Conservation (phyloP, 768 basidiomycete species). For the Tephrocybe sp. region DNA sequence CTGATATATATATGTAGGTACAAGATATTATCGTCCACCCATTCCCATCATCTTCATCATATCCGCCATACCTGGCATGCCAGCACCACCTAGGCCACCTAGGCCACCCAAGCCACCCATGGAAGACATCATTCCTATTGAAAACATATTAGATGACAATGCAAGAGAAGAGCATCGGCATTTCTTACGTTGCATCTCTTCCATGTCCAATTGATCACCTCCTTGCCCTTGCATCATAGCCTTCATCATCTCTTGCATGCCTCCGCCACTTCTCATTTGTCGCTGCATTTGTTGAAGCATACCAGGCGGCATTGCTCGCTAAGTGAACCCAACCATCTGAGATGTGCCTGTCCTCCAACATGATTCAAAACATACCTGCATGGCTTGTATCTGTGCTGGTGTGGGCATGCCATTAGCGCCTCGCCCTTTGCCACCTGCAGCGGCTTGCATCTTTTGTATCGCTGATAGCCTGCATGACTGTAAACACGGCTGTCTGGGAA, state of each 20-base stretch:
- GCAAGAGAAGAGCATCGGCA: not conserved
- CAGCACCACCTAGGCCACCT: slow-evolving; percentile 47
- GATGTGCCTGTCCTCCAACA: slow-evolving; percentile 3
- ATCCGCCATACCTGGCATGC: slow-evolving; percentile 69
- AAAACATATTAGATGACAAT: not conserved
- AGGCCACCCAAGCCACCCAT: slow-evolving; percentile 73
- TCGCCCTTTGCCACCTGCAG: slow-evolving; percentile 81
- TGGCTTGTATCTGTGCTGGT: slow-evolving; percentile 89
- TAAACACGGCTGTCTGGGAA: slow-evolving; percentile 1
- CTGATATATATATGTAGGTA: not conserved
- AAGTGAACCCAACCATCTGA: not conserved
- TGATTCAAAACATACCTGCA: slow-evolving; percentile 63
- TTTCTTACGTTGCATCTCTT: slow-evolving; percentile 83
- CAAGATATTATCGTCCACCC: slow-evolving; percentile 42
- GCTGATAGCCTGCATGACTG: slow-evolving; percentile 61
- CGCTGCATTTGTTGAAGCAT: slow-evolving; percentile 93
- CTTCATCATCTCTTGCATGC: slow-evolving; percentile 98
- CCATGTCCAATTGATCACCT: slow-evolving; percentile 88
- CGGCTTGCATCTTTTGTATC: slow-evolving; percentile 91
- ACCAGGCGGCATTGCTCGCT: slow-evolving; percentile 94
- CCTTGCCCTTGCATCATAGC: slow-evolving; percentile 96
- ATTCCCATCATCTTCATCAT: slow-evolving; percentile 91
- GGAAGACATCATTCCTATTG: slow-evolving; percentile 79
- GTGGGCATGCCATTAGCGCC: slow-evolving; percentile 89
- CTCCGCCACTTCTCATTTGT: slow-evolving; percentile 75